Percentiles rank a stretch among this genome's conserved stretches.
Conservation (phyloP, 768 basidiomycete genomes). For the Leccinum broughii region DNA sequence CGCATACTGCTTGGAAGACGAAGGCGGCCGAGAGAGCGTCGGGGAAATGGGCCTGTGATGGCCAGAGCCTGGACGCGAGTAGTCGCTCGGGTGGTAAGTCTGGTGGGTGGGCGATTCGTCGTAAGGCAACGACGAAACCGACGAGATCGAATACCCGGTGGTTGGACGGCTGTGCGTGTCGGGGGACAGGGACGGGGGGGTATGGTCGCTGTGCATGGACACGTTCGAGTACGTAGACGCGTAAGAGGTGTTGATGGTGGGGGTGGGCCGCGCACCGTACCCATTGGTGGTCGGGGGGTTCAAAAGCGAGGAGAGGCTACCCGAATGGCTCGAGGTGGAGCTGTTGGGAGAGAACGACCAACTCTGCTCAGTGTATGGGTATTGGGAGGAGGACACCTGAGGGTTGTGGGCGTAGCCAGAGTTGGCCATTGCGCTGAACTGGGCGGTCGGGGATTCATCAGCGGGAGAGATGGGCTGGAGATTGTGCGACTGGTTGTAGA, state of each 20-base stretch:
- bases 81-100: slow-evolving; percentile 49
- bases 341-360: slow-evolving; percentile 51
- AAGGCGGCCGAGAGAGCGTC: slow-evolving; percentile 65
- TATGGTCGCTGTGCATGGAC: slow-evolving; percentile 67
- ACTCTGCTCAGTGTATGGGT: slow-evolving; percentile 64
- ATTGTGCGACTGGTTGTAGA: slow-evolving; percentile 59
- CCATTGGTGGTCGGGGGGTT: slow-evolving; percentile 58
- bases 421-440: slow-evolving; percentile 43
- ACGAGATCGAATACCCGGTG: slow-evolving; percentile 84
- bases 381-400: slow-evolving; percentile 54
- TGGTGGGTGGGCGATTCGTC: slow-evolving; percentile 49
- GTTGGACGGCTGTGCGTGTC: slow-evolving; percentile 73
- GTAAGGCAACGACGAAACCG: slow-evolving; percentile 75
- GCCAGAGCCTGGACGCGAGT: slow-evolving; percentile 72
- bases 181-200: slow-evolving; percentile 72
- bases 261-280: slow-evolving; percentile 53
- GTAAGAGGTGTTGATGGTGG: slow-evolving; percentile 74
- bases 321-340: slow-evolving; percentile 62
- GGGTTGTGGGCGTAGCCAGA: slow-evolving; percentile 31
- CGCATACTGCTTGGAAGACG: slow-evolving; percentile 59
- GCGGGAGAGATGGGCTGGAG: slow-evolving; percentile 69
- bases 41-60: slow-evolving; percentile 67
- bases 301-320: slow-evolving; percentile 74
- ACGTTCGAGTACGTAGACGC: slow-evolving; percentile 64
- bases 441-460: slow-evolving; percentile 63